A percentile compares a stretch with the other conserved stretches of the same genome.
These are phyloP conservation scores for Aspergillus carlsbadensis DNA, from an alignment of 495 filamentous ascomycete species.

Conservation along the genomic window DNA sequence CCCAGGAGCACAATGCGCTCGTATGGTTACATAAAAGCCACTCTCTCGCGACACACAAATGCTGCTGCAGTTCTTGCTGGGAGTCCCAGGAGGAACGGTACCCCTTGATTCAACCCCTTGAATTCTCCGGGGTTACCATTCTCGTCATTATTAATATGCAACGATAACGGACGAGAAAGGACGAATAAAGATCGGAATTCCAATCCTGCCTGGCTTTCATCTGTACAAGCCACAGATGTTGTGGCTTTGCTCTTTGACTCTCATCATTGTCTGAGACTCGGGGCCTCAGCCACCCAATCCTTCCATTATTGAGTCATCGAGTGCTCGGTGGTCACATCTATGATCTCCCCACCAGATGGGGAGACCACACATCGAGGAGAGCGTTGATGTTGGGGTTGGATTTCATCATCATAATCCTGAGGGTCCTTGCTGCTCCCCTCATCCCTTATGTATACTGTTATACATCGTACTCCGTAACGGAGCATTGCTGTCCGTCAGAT, in stretches of 20 bases:
- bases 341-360: neutral
- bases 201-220: no score
- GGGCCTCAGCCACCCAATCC: neutral
- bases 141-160: no score
- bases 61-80: no score
- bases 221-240: conserved; percentile 12
- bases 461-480: no score
- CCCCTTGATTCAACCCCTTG: no score
- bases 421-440: no score
- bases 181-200: neutral
- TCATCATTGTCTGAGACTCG: neutral
- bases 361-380: neutral
- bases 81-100: no score
- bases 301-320: neutral
- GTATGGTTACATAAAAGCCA: neutral
- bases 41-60: neutral
- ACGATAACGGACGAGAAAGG: no score
- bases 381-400: no score
- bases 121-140: no score
- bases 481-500: neutral
- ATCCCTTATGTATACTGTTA: no score
- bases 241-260: conserved; percentile 1
- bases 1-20: neutral
- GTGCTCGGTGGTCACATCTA: neutral
- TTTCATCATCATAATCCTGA: neutral